Percentiles rank a stretch among this genome's conserved stretches.
Conservation (phyloP, 169 alveolate genomes). For the Cyclospora cayetanensis region DNA sequence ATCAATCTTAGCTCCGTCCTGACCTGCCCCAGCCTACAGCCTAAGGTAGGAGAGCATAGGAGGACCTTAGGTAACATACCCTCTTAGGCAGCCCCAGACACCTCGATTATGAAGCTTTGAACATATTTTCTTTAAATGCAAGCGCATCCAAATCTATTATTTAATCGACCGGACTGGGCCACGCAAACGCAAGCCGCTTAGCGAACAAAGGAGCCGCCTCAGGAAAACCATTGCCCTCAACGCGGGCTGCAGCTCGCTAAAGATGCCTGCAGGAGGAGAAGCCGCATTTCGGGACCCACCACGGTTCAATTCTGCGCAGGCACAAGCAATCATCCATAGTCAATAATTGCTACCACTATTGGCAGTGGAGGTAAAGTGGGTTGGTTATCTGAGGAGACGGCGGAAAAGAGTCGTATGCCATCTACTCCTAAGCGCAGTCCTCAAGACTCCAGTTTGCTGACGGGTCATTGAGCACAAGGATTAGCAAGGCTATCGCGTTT, state of each 20-base stretch:
- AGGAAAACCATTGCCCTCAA: not conserved
- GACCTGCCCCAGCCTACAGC: too few species aligned
- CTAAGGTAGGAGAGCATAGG: too few species aligned
- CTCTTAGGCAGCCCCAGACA: too few species aligned
- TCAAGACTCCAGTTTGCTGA: not conserved
- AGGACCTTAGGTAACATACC: too few species aligned
- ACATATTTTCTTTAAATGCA: too few species aligned
- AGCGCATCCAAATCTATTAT: too few species aligned
- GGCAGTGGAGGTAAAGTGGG: not conserved
- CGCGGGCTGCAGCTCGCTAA: not conserved
- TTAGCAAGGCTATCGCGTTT: not conserved
- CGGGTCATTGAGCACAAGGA: not conserved
- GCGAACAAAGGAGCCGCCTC: not conserved
- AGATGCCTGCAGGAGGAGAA: not conserved
- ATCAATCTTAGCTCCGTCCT: too few species aligned
- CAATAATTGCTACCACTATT: not conserved
- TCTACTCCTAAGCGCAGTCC: not conserved
- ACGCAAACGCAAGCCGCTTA: not conserved
- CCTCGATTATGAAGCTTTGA: too few species aligned
- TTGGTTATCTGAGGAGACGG: not conserved
- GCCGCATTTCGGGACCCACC: not conserved
- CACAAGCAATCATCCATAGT: not conserved
- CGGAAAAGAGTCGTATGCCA: not conserved
- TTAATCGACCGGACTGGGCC: not conserved
- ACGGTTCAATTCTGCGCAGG: not conserved